Conservation (phyloP, 2,329 filamentous ascomycete genomes). For the Xylaria sp. region DNA sequence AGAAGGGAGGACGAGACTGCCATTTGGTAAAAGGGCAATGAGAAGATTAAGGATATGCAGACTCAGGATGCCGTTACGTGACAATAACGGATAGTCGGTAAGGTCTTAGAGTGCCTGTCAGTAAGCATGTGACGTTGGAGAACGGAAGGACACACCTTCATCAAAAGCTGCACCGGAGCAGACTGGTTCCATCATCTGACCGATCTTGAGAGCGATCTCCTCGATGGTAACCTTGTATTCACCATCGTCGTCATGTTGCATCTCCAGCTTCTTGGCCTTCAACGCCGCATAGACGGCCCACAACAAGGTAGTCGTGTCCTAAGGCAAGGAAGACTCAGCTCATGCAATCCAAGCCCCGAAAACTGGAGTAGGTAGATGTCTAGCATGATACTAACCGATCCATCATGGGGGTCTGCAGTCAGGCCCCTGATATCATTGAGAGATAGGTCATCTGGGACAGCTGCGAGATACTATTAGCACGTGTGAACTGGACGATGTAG, state of each 20-base stretch:
- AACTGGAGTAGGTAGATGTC: not conserved
- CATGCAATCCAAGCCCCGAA: slow-evolving; percentile 1
- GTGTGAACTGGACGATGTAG: not conserved
- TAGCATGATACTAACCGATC: slow-evolving; percentile 24
- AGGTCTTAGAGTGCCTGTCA: slow-evolving; percentile 30
- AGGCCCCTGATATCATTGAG: slow-evolving; percentile 27
- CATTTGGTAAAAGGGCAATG: slow-evolving; percentile 29
- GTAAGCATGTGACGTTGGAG: not conserved
- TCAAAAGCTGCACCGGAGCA: slow-evolving; percentile 39
- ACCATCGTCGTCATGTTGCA: slow-evolving; percentile 46
- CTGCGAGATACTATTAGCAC: slow-evolving; percentile 30
- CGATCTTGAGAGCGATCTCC: slow-evolving; percentile 43
- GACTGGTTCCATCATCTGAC: slow-evolving; percentile 47
- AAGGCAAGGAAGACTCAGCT: slow-evolving; percentile 16
- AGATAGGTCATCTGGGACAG: slow-evolving; percentile 25
- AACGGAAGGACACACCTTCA: slow-evolving; percentile 36
- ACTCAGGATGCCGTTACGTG: slow-evolving; percentile 41
- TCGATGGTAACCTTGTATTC: slow-evolving; percentile 41
- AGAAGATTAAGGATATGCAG: slow-evolving; percentile 45
- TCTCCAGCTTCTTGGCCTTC: slow-evolving; percentile 10
- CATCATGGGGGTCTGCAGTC: slow-evolving; percentile 14
- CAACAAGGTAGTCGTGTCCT: slow-evolving; percentile 33
- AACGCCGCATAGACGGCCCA: slow-evolving; percentile 35
- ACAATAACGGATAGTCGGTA: slow-evolving; percentile 41
- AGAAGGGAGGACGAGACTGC: slow-evolving; percentile 29